Evolutionary conservation across 352 stramenopile species (phyloP).

Genomic region (Globisporangium sylvaticum): DNA sequence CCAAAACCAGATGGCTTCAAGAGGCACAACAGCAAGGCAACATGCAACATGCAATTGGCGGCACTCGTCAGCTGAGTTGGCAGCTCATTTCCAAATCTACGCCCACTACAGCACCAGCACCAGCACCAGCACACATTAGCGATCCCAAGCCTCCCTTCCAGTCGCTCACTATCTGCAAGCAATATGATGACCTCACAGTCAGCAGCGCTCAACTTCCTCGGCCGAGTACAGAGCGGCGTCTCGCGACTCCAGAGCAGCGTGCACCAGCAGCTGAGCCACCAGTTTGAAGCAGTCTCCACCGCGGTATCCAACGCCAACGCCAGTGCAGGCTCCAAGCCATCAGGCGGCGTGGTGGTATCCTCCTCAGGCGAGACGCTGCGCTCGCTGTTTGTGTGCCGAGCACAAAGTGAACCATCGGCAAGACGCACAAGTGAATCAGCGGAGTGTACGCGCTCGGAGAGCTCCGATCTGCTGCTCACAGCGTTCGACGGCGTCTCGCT

Average conservation of each 20-base stretch:
- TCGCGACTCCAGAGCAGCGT: constrained; percentile 30
- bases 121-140: too few species aligned
- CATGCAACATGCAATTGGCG: not conserved
- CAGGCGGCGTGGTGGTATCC: not conserved
- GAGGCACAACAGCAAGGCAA: not conserved
- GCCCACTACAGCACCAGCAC: not conserved
- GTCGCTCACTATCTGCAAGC: not conserved
- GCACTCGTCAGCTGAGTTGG: not conserved
- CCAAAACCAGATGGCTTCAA: not conserved
- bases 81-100: not conserved
- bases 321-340: constrained; percentile 9
- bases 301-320: not conserved
- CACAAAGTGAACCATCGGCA: not conserved
- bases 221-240: constrained; percentile 29
- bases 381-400: constrained; percentile 12
- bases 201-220: constrained; percentile 25
- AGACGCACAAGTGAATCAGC: not conserved
- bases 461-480: constrained; percentile 26
- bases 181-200: constrained; percentile 12
- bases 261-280: constrained; percentile 32
- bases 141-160: too few species aligned
- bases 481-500: constrained; percentile 51
- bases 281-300: constrained; percentile 12
- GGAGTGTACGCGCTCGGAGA: not conserved
- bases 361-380: constrained; percentile 3